Percentiles rank a stretch among this genome's conserved stretches.
Conservation (phyloP, 768 basidiomycete genomes). For the Agaricus sinodeliciosus region DNA sequence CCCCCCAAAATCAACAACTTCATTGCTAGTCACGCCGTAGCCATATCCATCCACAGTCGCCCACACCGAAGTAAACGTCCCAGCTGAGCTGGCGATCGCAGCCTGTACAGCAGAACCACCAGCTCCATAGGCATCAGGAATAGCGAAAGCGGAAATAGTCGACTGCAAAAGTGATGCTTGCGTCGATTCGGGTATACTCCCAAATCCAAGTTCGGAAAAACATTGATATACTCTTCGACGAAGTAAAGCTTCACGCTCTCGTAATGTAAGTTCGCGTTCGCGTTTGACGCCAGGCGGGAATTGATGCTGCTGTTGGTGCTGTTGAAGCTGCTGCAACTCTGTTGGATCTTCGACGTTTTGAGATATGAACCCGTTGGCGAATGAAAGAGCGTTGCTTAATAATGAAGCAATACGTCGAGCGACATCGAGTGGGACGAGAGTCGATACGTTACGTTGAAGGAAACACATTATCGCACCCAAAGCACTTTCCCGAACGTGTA, state of each 20-base stretch:
- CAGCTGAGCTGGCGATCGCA: slow-evolving; percentile 81
- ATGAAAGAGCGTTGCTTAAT: slow-evolving; percentile 84
- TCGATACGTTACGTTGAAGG: slow-evolving; percentile 66
- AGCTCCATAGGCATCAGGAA: slow-evolving; percentile 52
- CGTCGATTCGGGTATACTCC: slow-evolving; percentile 75
- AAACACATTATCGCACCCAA: slow-evolving; percentile 87
- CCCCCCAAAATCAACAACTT: slow-evolving; percentile 40
- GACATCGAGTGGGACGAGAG: slow-evolving; percentile 85
- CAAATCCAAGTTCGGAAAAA: slow-evolving; percentile 75
- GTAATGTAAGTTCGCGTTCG: slow-evolving; percentile 48
- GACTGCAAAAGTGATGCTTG: slow-evolving; percentile 79
- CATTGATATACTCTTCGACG: slow-evolving; percentile 86
- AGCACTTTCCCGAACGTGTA: slow-evolving; percentile 87
- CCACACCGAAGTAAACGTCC: slow-evolving; percentile 84
- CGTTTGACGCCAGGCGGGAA: slow-evolving; percentile 19
- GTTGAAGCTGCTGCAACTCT: slow-evolving; percentile 31
- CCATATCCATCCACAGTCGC: slow-evolving; percentile 83
- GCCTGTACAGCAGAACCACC: slow-evolving; percentile 80
- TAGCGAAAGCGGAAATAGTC: slow-evolving; percentile 75
- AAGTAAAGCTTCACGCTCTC: slow-evolving; percentile 77
- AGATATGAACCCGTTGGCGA: slow-evolving; percentile 76
- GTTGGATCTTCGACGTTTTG: slow-evolving; percentile 61
- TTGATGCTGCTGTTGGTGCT: slow-evolving; percentile 14
- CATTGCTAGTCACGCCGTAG: slow-evolving; percentile 78
- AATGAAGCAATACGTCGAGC: slow-evolving; percentile 83